Evolutionary conservation across 331 rosid species (phyloP).

Genomic region (Telfairia occidentalis): DNA sequence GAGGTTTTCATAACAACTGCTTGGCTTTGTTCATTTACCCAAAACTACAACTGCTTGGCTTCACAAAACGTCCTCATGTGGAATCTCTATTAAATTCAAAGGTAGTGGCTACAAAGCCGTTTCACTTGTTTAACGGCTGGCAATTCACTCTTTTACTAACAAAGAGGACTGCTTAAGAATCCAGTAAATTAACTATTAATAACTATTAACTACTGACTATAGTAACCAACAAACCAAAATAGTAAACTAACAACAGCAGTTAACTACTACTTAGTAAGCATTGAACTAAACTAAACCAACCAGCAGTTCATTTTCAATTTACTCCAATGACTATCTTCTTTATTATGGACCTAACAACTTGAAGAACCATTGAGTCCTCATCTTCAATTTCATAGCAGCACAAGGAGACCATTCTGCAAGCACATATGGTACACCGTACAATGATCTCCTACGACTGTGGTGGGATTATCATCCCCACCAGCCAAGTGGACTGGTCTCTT

Average conservation of each 20-base stretch:
- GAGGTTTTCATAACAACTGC: not conserved
- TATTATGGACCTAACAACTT: not conserved
- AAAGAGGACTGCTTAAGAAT: not conserved
- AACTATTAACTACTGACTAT: not conserved
- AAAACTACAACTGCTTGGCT: not conserved
- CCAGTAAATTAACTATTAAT: not conserved
- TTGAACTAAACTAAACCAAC: not conserved
- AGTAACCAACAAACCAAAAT: not conserved
- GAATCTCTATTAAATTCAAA: not conserved
- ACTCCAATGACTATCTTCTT: not conserved
- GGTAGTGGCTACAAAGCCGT: not conserved
- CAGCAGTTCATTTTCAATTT: not conserved
- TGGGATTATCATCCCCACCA: not conserved
- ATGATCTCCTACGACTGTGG: not conserved
- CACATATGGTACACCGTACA: not conserved
- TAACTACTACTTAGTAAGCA: not conserved
- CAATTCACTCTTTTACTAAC: not conserved
- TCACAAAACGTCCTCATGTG: not conserved
- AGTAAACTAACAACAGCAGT: not conserved
- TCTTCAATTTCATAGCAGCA: not conserved
- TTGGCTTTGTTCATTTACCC: no score
- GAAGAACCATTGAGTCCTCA: not conserved
- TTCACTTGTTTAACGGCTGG: not conserved
- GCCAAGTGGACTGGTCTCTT: not conserved
- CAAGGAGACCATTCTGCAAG: not conserved